Conservation (phyloP, 129 eudicot genomes). For the Artemisia annua region DNA sequence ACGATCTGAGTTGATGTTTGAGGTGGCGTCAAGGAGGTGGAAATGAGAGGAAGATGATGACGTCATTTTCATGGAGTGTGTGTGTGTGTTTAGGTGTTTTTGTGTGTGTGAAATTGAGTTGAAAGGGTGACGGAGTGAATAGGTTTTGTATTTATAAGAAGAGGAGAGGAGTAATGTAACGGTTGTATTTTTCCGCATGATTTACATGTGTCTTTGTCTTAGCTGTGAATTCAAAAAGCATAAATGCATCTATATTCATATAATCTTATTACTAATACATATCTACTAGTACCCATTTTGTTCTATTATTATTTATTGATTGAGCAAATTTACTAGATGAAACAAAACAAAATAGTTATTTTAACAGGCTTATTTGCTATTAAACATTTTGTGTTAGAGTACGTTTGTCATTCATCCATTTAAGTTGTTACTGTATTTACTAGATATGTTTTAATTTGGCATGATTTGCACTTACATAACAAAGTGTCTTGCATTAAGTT, state of each 20-base stretch:
- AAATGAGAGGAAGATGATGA: background rate
- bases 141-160: background rate
- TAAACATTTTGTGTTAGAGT: too few relatives aligned
- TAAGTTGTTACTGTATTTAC: too few relatives aligned
- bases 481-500: too few relatives aligned
- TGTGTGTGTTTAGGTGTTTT: background rate
- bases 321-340: too few relatives aligned
- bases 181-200: background rate
- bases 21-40: background rate
- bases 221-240: background rate
- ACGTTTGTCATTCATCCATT: too few relatives aligned
- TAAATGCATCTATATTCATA: background rate
- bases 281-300: too few relatives aligned
- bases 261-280: background rate
- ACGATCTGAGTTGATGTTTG: too few relatives aligned
- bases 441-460: too few relatives aligned
- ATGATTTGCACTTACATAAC: too few relatives aligned
- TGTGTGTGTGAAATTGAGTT: slow-evolving; percentile 1
- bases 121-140: background rate
- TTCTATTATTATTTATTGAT: too few relatives aligned
- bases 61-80: background rate
- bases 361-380: too few relatives aligned
- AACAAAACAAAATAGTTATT: too few relatives aligned
- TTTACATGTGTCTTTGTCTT: background rate
- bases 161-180: background rate